These are phyloP conservation scores for Spongiforma sp. DNA, from an alignment of 1,284 basidiomycete genomes.

Conservation along the genomic window DNA sequence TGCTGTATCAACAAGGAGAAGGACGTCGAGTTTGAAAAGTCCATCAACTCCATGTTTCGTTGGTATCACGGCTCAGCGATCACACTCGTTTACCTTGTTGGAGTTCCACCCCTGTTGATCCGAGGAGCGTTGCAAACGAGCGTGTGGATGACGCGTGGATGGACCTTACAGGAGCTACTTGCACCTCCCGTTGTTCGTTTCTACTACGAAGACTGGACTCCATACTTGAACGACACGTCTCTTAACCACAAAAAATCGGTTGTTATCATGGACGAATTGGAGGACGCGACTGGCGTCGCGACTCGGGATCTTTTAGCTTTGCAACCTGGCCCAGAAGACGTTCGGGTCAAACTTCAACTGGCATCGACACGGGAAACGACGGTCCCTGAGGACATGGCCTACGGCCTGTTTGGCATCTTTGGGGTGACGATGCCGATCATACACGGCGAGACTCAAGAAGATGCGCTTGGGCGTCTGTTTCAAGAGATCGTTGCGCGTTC, in stretches of 20 bases:
- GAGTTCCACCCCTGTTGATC: constrained; percentile 13
- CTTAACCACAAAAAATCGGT: constrained; percentile 23
- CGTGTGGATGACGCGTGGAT: constrained; percentile 32
- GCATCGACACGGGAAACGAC: constrained; percentile 31
- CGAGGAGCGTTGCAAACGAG: constrained; percentile 18
- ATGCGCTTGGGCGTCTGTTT: constrained; percentile 29
- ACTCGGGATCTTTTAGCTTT: constrained; percentile 16
- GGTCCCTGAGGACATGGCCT: constrained; percentile 29
- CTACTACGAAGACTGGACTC: constrained; percentile 30
- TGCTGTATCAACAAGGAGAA: constrained; percentile 34
- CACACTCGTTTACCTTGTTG: constrained; percentile 28
- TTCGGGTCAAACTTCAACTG: constrained; percentile 25
- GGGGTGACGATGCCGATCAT: constrained; percentile 20
- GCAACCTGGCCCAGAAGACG: constrained; percentile 15
- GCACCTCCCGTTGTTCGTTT: constrained; percentile 29
- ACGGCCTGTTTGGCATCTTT: constrained; percentile 31
- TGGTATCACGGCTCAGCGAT: constrained; percentile 25
- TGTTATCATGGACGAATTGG: constrained; percentile 25
- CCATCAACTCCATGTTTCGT: constrained; percentile 32
- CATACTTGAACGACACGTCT: constrained; percentile 21
- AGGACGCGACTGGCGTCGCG: constrained; percentile 15
- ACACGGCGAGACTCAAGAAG: constrained; percentile 24
- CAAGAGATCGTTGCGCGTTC: constrained; percentile 24
- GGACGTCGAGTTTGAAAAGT: constrained; percentile 24
- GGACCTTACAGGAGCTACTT: constrained; percentile 35